These are phyloP conservation scores for Suillus decipiens DNA, from an alignment of 768 basidiomycete species.

Conservation along the genomic window DNA sequence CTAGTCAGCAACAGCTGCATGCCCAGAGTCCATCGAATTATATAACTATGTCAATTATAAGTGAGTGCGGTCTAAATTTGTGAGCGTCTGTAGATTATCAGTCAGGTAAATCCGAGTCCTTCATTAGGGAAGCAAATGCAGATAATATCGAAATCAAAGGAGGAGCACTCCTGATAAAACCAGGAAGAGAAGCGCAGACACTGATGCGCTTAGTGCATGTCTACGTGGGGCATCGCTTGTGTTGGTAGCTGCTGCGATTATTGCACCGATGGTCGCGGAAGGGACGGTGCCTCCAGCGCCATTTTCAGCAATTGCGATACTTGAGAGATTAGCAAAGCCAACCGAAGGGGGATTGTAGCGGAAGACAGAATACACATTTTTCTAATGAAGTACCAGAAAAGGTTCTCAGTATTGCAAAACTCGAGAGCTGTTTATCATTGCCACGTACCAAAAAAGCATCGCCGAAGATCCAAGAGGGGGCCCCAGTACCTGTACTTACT, in stretches of 20 bases:
- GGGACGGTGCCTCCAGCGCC: slow-evolving; percentile 43
- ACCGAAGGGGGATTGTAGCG: slow-evolving; percentile 49
- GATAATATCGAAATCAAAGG: not conserved
- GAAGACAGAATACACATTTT: slow-evolving; percentile 62
- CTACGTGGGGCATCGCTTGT: slow-evolving; percentile 10
- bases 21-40: not conserved
- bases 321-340: slow-evolving; percentile 51
- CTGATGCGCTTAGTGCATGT: slow-evolving; percentile 1
- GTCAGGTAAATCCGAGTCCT: not conserved
- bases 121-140: not conserved
- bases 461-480: slow-evolving; percentile 53
- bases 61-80: not conserved
- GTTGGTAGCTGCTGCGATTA: slow-evolving; percentile 45
- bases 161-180: not conserved
- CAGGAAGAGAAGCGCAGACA: slow-evolving; percentile 1
- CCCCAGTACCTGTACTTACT: slow-evolving; percentile 32
- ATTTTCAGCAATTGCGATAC: slow-evolving; percentile 25
- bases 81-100: not conserved
- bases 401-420: not conserved
- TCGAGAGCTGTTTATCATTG: not conserved
- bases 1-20: not conserved
- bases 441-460: slow-evolving; percentile 45
- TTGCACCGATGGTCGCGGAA: slow-evolving; percentile 57
- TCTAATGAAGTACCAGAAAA: slow-evolving; percentile 24
- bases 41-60: not conserved